Percentiles rank a stretch among this genome's conserved stretches.
Conservation (phyloP, 257 asterid species). For the Nicotiana sylvestris region DNA sequence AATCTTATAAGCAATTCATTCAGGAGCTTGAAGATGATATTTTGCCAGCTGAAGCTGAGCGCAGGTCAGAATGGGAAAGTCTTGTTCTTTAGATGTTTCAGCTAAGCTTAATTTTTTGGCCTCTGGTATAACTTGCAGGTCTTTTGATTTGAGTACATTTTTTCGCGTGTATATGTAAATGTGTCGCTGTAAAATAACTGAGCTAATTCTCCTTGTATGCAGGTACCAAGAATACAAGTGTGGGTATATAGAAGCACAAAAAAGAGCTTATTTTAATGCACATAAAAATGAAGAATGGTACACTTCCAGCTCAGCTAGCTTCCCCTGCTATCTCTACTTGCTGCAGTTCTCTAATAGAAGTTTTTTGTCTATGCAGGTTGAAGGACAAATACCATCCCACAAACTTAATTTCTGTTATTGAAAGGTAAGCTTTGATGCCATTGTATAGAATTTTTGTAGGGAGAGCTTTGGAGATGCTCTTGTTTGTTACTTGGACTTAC, state of each 20-base stretch:
- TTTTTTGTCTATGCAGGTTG: slow-evolving; percentile 52
- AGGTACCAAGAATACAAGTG: slow-evolving; percentile 95
- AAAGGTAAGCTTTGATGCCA: slow-evolving; percentile 44
- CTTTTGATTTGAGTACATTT: not conserved
- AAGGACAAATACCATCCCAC: slow-evolving; percentile 97
- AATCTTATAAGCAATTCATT: slow-evolving; percentile 98
- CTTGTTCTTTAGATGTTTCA: slow-evolving; percentile 15
- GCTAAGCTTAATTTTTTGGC: slow-evolving; percentile 13
- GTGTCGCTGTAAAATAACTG: not conserved
- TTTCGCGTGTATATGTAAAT: slow-evolving; percentile 14
- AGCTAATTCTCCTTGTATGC: slow-evolving; percentile 14
- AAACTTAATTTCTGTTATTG: slow-evolving; percentile 75
- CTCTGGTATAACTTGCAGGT: not conserved
- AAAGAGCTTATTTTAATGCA: slow-evolving; percentile 69
- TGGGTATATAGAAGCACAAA: slow-evolving; percentile 83
- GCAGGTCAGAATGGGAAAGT: slow-evolving; percentile 52
- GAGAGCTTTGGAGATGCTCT: not conserved
- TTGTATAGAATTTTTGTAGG: not conserved
- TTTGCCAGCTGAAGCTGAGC: slow-evolving; percentile 93
- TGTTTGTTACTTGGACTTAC: not conserved
- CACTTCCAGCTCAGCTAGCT: not conserved
- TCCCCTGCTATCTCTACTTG: slow-evolving; percentile 10
- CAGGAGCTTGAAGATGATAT: slow-evolving; percentile 99
- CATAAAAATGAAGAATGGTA: slow-evolving; percentile 98
- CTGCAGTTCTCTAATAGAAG: slow-evolving; percentile 11